Conservation (phyloP, 2,329 filamentous ascomycete genomes). For the Trichoderma sp. region DNA sequence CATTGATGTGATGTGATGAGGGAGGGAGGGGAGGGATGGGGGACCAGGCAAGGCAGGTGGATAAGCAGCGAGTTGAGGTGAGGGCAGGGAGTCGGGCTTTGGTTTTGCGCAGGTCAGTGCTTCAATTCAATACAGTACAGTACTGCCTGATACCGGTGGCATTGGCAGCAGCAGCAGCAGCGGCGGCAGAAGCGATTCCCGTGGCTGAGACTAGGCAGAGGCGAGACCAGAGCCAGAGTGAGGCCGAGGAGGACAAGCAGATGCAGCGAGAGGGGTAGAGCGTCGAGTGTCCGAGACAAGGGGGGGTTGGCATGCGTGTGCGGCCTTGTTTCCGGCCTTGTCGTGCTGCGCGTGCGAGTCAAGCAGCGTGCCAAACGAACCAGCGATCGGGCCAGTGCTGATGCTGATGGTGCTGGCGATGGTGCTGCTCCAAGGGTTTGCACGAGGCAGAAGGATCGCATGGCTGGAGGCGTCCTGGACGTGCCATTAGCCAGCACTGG, state of each 20-base stretch:
- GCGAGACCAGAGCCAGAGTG: background rate
- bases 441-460: background rate
- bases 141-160: too few relatives aligned
- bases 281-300: background rate
- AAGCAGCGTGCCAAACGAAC: background rate
- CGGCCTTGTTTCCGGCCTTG: background rate
- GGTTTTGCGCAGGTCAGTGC: background rate
- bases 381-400: background rate
- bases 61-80: background rate
- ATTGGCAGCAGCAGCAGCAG: too few relatives aligned
- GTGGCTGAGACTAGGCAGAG: too few relatives aligned
- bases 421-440: background rate
- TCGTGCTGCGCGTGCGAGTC: conserved; percentile 1
- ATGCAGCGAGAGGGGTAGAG: conserved; percentile 3
- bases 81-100: too few relatives aligned
- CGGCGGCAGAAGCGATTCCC: too few relatives aligned
- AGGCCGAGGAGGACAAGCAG: background rate
- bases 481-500: background rate
- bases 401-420: background rate
- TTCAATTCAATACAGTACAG: too few relatives aligned
- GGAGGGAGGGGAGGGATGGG: background rate
- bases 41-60: background rate
- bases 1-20: conserved; percentile 6
- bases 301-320: background rate
- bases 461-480: background rate